Percentiles rank a stretch among this genome's conserved stretches.
These are phyloP conservation scores for Xylariaceae sp. DNA, from an alignment of 2,329 filamentous ascomycete species.

Conservation along the genomic window DNA sequence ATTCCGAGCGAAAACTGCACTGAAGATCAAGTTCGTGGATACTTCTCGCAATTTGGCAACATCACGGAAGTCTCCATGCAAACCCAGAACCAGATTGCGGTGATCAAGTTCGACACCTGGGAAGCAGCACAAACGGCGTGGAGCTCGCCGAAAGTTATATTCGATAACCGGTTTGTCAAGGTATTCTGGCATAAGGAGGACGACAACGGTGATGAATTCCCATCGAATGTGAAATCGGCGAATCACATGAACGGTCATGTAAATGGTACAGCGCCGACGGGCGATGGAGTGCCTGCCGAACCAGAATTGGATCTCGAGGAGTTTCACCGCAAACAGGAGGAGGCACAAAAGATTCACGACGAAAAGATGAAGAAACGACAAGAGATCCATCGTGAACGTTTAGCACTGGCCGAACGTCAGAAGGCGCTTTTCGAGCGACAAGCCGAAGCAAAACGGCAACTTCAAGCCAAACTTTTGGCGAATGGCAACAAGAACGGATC, in stretches of 20 bases:
- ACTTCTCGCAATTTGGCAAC: slow-evolving; percentile 67
- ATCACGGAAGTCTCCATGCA: slow-evolving; percentile 62
- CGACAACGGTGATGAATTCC: slow-evolving; percentile 25
- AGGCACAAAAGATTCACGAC: slow-evolving; percentile 64
- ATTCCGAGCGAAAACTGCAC: slow-evolving; percentile 67
- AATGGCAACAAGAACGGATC: slow-evolving; percentile 34
- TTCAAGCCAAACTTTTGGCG: slow-evolving; percentile 58
- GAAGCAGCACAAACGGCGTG: slow-evolving; percentile 64
- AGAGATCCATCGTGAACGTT: slow-evolving; percentile 56
- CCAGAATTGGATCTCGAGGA: slow-evolving; percentile 64
- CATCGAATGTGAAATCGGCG: slow-evolving; percentile 26
- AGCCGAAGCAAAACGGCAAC: slow-evolving; percentile 57
- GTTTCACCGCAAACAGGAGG: slow-evolving; percentile 62
- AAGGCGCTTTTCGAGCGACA: slow-evolving; percentile 58
- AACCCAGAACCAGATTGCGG: slow-evolving; percentile 59
- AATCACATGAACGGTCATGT: slow-evolving; percentile 31
- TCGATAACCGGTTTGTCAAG: slow-evolving; percentile 81
- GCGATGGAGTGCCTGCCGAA: slow-evolving; percentile 30
- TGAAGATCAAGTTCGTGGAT: slow-evolving; percentile 59
- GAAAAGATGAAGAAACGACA: slow-evolving; percentile 58
- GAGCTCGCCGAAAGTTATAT: slow-evolving; percentile 71
- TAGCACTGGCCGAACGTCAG: slow-evolving; percentile 61
- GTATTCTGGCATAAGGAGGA: slow-evolving; percentile 69
- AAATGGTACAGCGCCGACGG: slow-evolving; percentile 20
- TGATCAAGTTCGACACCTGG: slow-evolving; percentile 65